These are phyloP conservation scores for Ustilago trichophora DNA, from an alignment of 1,284 basidiomycete species.

Conservation along the genomic window DNA sequence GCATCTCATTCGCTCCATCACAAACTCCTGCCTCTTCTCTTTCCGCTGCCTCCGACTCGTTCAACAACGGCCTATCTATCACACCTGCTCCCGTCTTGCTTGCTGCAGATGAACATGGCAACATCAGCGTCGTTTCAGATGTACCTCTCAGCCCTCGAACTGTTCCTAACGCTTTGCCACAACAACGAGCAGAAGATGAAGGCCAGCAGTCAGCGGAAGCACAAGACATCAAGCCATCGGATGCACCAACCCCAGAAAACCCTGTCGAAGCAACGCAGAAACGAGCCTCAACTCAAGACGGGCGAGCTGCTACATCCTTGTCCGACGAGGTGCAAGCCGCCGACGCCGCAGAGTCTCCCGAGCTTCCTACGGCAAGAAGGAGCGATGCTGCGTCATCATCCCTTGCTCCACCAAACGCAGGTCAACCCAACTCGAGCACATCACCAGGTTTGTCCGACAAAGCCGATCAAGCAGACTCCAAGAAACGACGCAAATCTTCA, in stretches of 20 bases:
- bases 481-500: conserved; percentile 37
- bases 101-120: conserved; percentile 39
- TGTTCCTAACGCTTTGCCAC: not conserved
- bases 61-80: not conserved
- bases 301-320: conserved; percentile 11
- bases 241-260: no score
- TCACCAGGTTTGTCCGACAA: conserved; percentile 39
- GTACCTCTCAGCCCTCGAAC: conserved; percentile 23
- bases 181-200: not conserved
- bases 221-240: no score
- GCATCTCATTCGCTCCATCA: conserved; percentile 2
- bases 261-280: no score
- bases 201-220: not conserved
- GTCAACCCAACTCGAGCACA: not conserved
- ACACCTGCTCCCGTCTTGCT: conserved; percentile 18
- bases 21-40: not conserved
- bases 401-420: no score
- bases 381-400: no score
- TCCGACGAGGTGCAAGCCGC: conserved; percentile 28
- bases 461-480: conserved; percentile 24
- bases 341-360: conserved; percentile 7
- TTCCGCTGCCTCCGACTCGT: not conserved
- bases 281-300: not conserved
- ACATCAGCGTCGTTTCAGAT: conserved; percentile 31
- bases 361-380: not conserved